A percentile compares a stretch with the other conserved stretches of the same genome.
These are phyloP conservation scores for Trichomonascus vanleenenianus DNA, from an alignment of 805 yeast genomes.

Conservation along the genomic window DNA sequence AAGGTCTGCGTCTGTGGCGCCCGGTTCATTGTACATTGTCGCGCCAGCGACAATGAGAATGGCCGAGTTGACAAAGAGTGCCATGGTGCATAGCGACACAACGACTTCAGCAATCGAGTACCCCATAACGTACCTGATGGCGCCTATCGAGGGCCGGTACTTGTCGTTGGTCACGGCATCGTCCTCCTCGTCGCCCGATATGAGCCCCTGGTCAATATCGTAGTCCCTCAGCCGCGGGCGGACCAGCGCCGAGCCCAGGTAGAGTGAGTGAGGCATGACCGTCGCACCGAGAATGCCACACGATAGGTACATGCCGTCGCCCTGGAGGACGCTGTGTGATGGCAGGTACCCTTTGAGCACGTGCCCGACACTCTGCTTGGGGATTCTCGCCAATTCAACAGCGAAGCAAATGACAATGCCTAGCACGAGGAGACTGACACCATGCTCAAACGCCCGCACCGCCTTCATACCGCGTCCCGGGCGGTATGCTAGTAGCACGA, in stretches of 20 bases:
- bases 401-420: constrained; percentile 83
- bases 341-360: constrained; percentile 67
- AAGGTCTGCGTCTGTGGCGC: constrained; percentile 69
- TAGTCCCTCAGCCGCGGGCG: constrained; percentile 77
- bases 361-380: constrained; percentile 43
- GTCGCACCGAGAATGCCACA: constrained; percentile 91
- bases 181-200: constrained; percentile 20
- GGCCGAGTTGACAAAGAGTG: constrained; percentile 79
- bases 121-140: constrained; percentile 63
- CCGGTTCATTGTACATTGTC: constrained; percentile 61
- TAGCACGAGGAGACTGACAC: constrained; percentile 68
- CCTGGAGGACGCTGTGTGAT: constrained; percentile 39
- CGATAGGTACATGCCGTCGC: constrained; percentile 66
- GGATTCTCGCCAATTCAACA: constrained; percentile 65
- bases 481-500: constrained; percentile 79
- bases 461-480: constrained; percentile 77
- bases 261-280: constrained; percentile 90
- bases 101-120: constrained; percentile 67
- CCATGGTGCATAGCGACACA: constrained; percentile 66
- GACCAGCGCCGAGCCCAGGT: constrained; percentile 81
- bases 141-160: constrained; percentile 65
- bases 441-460: constrained; percentile 71
- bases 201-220: constrained; percentile 57
- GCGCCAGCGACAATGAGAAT: constrained; percentile 78
- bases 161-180: constrained; percentile 35